Percentiles rank a stretch among this genome's conserved stretches.
These are phyloP conservation scores for Penicillium sp. DNA, from an alignment of 2,329 filamentous ascomycete species.

Conservation along the genomic window DNA sequence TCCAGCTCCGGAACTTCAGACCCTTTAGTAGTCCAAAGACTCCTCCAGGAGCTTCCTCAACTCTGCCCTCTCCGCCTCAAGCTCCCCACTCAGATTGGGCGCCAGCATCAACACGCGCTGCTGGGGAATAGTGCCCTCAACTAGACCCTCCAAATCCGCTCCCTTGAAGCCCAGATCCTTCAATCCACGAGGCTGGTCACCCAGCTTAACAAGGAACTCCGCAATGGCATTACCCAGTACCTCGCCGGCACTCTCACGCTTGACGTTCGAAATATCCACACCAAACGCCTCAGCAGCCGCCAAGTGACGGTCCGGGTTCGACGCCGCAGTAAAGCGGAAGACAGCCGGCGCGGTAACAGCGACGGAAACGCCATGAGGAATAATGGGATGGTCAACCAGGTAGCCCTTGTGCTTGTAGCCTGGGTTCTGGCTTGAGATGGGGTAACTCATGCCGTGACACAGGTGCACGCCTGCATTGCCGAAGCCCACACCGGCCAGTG, in stretches of 20 bases:
- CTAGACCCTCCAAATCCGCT: constrained; percentile 71
- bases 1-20: not conserved
- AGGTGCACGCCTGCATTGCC: constrained; percentile 95
- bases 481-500: constrained; percentile 90
- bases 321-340: constrained; percentile 85
- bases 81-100: constrained; percentile 67
- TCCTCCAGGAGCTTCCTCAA: constrained; percentile 64
- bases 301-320: constrained; percentile 87
- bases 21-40: constrained; percentile 49
- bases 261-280: constrained; percentile 80
- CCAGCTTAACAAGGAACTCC: constrained; percentile 73
- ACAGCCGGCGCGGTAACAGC: constrained; percentile 90
- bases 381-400: constrained; percentile 67
- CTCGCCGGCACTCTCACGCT: constrained; percentile 82
- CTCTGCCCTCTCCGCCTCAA: constrained; percentile 67
- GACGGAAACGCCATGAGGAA: constrained; percentile 93
- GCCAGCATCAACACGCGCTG: constrained; percentile 85
- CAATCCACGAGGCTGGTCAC: constrained; percentile 84
- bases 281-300: constrained; percentile 86
- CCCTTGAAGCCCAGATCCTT: constrained; percentile 73
- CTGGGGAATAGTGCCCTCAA: constrained; percentile 94
- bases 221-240: constrained; percentile 77
- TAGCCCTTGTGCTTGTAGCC: constrained; percentile 89
- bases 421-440: constrained; percentile 91
- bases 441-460: constrained; percentile 91